Conservation (phyloP, 192 early-diverging fungal genomes). For the Backusella luteola region DNA sequence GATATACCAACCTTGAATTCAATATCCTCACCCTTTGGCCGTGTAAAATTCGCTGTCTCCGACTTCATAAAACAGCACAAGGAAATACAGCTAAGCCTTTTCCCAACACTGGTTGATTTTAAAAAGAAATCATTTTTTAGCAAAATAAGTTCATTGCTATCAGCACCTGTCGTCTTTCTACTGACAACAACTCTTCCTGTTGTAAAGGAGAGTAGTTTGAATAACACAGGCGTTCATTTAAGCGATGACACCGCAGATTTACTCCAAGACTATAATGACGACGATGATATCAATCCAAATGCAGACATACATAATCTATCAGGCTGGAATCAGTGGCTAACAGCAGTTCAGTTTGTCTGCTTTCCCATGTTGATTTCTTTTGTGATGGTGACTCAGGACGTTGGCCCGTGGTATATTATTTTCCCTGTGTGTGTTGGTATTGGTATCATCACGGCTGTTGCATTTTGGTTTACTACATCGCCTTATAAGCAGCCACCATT, state of each 20-base stretch:
- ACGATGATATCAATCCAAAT: slow-evolving; percentile 20
- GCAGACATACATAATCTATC: background rate
- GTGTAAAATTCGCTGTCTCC: background rate
- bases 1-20: background rate
- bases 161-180: slow-evolving; percentile 52
- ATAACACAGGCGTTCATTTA: slow-evolving; percentile 24
- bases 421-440: slow-evolving; percentile 31
- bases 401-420: slow-evolving; percentile 19
- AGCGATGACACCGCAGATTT: slow-evolving; percentile 24
- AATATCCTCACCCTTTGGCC: background rate
- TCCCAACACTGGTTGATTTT: slow-evolving; percentile 59
- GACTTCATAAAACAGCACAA: background rate
- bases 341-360: slow-evolving; percentile 54
- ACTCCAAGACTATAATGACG: slow-evolving; percentile 18
- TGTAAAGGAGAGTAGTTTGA: slow-evolving; percentile 45
- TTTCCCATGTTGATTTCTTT: slow-evolving; percentile 53
- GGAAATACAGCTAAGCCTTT: slow-evolving; percentile 11
- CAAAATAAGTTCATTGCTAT: slow-evolving; percentile 48
- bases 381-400: slow-evolving; percentile 37
- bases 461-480: slow-evolving; percentile 36
- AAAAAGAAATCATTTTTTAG: slow-evolving; percentile 43
- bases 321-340: slow-evolving; percentile 54
- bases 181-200: slow-evolving; percentile 63
- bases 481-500: slow-evolving; percentile 40
- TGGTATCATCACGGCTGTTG: slow-evolving; percentile 25